Evolutionary conservation across 441 rosid genomes (phyloP), one percentile per base, ranked within the genome.

Genomic region (Mallotus repandus): DNA sequence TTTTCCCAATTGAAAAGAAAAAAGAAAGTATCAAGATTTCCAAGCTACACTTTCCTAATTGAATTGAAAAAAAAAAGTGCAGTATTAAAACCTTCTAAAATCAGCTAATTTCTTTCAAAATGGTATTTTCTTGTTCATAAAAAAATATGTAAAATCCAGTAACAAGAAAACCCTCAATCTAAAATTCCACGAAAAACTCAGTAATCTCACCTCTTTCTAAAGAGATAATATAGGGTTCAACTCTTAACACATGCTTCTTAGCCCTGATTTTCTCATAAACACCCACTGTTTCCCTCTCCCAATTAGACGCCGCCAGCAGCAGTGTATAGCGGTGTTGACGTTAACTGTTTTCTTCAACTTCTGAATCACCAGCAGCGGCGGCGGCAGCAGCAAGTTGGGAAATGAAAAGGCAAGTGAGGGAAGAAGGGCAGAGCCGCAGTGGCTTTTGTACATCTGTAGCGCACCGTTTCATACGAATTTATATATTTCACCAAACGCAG

Each of bases 251-350:
- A 74, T 86, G 92, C 59, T 91, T 89, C 81, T 86, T 84, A 5
- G 86, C 89, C 89, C 89, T 3, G 93, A 89, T 10, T 86, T 93
- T 1, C 98, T 97, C 49, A 96, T 92, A 50, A 96, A 75, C 79
- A 90, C 97, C 99, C 99, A 96, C 76, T 96, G 95, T 64, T 89
- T 92, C 76, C 97, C 94, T 91, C 77, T 77, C 83, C 63, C 86
- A 83, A 4, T 68, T 81, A 57, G 76, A 75, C 41, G 63, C 78
- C 77, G 64, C 69, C 58, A 81, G 55, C 56, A 57, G 58, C 19
- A 77, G 60, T 9, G 65, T 75, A 52, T 67, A 70, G 49, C 63
- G 49, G 21, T 41, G n/a, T 21, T 21, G 70, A 48, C 70, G 16
- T 72, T 64, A n/a, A 58, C 71, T 69, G 67, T 84, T 90, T 46